Base-by-base conservation (phyloP, 352 stramenopile species). In the Globisporangium yorkense region DNA sequence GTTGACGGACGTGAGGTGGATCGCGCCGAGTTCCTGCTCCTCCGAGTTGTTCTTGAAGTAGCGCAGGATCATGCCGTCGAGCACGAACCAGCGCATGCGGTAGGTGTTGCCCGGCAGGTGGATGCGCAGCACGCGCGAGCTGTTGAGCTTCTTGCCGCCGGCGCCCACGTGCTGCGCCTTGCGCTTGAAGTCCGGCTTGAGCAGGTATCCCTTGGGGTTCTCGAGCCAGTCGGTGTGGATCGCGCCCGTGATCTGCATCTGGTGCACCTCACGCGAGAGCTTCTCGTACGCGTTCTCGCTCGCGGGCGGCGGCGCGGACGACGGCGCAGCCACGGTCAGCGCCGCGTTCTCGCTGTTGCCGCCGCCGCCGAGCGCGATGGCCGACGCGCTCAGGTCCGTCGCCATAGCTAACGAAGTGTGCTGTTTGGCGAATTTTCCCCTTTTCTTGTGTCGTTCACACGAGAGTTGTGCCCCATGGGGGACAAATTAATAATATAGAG, bases 141-240 rank as follows among this genome's bases (percentile, higher is more conserved):
- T 84, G 60, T 91, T 89, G 53, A 95, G 77, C 57, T 92, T 92
- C 67, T 95, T 95, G 47, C 85, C 85, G 21, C 85, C 85, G 8
- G 85, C 85, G 5, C 86, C 86, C 9, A 93, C 80, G 56, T 94
- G 82, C 66, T 95, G 86, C 50, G 81, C 73, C 55, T 88, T 88
- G 20, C 86, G 84, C 74, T 95, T 95, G 56, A 95, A 95, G 65
- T 95, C 86, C 18, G 86, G 86, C 50, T 95, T 95, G 56, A 94
- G 78, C 39, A 95, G 52, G 52, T 88, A 95, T 13, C 86, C 86
- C 66, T 92, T 93, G 52, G 86, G 86, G 68, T 95, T 95, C 67
- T 95, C 86, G 39, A 95, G 74, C 86, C 86, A 95, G 59, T 95
- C 86, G 51, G 82, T 86, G 72, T 94, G 86, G 65, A 95, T 95